These are phyloP conservation scores for Lentinula sp. DNA, from an alignment of 768 basidiomycete species.

Conservation along the genomic window DNA sequence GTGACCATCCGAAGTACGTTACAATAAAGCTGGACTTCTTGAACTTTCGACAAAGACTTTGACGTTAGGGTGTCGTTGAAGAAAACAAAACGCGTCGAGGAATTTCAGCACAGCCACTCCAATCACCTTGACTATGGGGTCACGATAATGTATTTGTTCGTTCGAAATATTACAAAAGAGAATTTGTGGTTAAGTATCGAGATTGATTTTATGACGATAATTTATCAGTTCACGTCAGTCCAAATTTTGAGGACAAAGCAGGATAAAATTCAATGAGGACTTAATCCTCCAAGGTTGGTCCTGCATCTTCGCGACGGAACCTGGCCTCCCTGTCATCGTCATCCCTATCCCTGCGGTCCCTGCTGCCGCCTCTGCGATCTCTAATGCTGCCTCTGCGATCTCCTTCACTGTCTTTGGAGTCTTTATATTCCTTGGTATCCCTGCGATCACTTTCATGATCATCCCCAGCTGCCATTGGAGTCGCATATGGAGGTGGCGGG, in stretches of 20 bases:
- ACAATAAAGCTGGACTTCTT: not conserved
- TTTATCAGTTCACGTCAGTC: not conserved
- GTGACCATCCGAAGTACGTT: slow-evolving; percentile 47
- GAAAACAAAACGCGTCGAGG: not conserved
- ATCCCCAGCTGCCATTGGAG: not conserved
- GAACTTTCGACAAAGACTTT: not conserved
- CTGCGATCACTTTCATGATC: slow-evolving; percentile 19
- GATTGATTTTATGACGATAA: not conserved
- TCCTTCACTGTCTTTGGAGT: slow-evolving; percentile 11
- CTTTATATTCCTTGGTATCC: slow-evolving; percentile 39
- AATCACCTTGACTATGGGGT: not conserved
- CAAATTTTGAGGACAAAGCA: not conserved
- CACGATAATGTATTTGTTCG: not conserved
- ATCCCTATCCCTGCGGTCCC: not conserved
- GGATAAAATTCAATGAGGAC: not conserved
- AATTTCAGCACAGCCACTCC: not conserved
- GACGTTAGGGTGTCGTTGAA: not conserved
- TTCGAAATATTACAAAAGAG: not conserved
- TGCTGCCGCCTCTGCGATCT: not conserved
- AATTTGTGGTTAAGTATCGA: not conserved
- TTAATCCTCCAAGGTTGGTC: not conserved
- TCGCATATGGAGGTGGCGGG: slow-evolving; percentile 27
- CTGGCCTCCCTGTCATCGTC: not conserved
- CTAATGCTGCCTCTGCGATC: not conserved
- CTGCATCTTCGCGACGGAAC: not conserved